phyloP scores from a whole-genome alignment of 2,329 filamentous ascomycete genomes.

The Basipetospora chlamydospora region DNA sequence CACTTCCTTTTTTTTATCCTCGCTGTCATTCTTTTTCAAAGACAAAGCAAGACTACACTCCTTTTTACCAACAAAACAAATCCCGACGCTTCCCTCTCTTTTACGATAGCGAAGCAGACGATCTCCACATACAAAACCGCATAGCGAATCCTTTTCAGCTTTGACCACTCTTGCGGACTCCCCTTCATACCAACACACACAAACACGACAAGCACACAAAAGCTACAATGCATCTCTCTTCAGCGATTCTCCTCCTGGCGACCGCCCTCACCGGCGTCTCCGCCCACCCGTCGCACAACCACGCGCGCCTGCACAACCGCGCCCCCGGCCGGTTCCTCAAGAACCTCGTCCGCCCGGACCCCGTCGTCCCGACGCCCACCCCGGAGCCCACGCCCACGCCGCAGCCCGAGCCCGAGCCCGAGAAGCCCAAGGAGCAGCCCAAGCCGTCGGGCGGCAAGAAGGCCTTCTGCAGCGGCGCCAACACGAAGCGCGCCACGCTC shows the following conservation, averaged over 20 bases:
- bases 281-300: conserved; percentile 25
- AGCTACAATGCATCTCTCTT: conserved; percentile 28
- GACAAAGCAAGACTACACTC: not conserved
- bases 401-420: not conserved
- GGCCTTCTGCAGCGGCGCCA: conserved; percentile 20
- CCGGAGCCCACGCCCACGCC: conserved; percentile 8
- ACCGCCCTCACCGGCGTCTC: conserved; percentile 24
- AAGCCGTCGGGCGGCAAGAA: conserved; percentile 4
- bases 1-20: not conserved
- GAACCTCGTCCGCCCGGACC: conserved; percentile 3
- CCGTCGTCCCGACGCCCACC: conserved; percentile 1
- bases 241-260: conserved; percentile 21
- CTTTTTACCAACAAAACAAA: too few species aligned
- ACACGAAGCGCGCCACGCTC: conserved; percentile 29
- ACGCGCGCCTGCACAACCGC: conserved; percentile 16
- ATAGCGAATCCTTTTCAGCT: too few species aligned
- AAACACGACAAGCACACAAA: not conserved
- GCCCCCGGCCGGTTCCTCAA: conserved; percentile 11
- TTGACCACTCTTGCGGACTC: not conserved
- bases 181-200: not conserved
- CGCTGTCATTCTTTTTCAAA: conserved; percentile 5
- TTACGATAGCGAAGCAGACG: too few species aligned
- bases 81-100: too few species aligned
- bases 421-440: conserved; percentile 1
- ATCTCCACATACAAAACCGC: too few species aligned